Evolutionary conservation across 345 rosid species (phyloP).

Genomic region (Salix suchowensis): DNA sequence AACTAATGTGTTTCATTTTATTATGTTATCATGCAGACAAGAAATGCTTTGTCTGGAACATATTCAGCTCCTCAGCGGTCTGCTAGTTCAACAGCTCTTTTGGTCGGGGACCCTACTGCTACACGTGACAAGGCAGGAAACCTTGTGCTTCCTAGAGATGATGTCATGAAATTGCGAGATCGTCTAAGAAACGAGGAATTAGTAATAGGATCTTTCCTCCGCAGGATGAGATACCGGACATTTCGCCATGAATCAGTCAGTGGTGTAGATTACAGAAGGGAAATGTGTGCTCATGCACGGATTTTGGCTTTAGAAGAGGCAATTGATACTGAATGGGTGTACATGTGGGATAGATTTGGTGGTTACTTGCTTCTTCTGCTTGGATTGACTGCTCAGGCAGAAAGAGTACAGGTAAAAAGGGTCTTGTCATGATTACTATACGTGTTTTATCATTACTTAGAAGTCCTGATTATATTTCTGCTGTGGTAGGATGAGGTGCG

Average conservation of each 20-base stretch:
- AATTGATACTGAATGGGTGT: conserved; percentile 99
- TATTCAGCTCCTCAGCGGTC: conserved; percentile 99
- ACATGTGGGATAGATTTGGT: conserved; percentile 99
- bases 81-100: conserved; percentile 98
- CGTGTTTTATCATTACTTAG: conserved; percentile 3
- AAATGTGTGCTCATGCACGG: conserved; percentile 98
- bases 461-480: neutral
- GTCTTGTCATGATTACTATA: conserved; percentile 1
- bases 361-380: conserved; percentile 91
- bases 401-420: conserved; percentile 77
- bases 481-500: conserved; percentile 89
- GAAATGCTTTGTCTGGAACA: conserved; percentile 97
- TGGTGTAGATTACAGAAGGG: conserved; percentile 80
- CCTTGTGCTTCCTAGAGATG: conserved; percentile 96
- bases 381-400: conserved; percentile 98
- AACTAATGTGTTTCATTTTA: neutral
- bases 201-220: conserved; percentile 70
- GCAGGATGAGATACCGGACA: conserved; percentile 53
- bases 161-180: conserved; percentile 94
- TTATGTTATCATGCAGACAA: conserved; percentile 53
- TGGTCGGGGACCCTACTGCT: conserved; percentile 93
- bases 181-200: conserved; percentile 94
- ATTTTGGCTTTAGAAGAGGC: conserved; percentile 98
- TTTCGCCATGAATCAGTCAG: conserved; percentile 54
- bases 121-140: conserved; percentile 95